These are phyloP conservation scores for Vitis amurensis DNA, from an alignment of 164 flowering plant genomes.

Conservation along the genomic window DNA sequence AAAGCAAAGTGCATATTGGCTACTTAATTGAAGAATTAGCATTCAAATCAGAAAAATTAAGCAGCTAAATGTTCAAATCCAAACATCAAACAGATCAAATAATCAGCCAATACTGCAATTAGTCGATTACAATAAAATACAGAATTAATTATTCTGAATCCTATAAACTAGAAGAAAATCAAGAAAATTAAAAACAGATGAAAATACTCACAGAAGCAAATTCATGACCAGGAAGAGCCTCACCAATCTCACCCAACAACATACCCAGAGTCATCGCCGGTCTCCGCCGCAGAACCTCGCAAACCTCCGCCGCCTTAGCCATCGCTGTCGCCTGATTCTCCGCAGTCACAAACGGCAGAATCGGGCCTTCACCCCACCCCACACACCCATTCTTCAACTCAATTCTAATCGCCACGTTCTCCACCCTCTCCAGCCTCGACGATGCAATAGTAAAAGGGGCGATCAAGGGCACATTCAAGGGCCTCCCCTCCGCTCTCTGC, in stretches of 20 bases:
- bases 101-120: no score
- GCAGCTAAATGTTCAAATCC: background rate
- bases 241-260: constrained; percentile 40
- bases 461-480: constrained; percentile 68
- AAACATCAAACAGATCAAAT: no score
- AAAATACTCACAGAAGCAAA: constrained; percentile 85
- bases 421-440: constrained; percentile 71
- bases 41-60: background rate
- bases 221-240: constrained; percentile 72
- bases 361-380: constrained; percentile 96
- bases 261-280: constrained; percentile 34
- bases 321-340: constrained; percentile 76
- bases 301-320: constrained; percentile 61
- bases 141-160: no score
- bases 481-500: constrained; percentile 66
- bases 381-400: constrained; percentile 73
- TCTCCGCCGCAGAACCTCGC: constrained; percentile 38
- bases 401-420: constrained; percentile 78
- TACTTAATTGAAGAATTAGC: no score
- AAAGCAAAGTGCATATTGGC: no score
- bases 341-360: constrained; percentile 82
- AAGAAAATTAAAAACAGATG: background rate
- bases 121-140: no score
- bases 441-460: constrained; percentile 83
- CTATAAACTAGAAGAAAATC: background rate